These are phyloP conservation scores for Clitoria ternatea DNA, from an alignment of 306 rosid species.

Conservation along the genomic window DNA sequence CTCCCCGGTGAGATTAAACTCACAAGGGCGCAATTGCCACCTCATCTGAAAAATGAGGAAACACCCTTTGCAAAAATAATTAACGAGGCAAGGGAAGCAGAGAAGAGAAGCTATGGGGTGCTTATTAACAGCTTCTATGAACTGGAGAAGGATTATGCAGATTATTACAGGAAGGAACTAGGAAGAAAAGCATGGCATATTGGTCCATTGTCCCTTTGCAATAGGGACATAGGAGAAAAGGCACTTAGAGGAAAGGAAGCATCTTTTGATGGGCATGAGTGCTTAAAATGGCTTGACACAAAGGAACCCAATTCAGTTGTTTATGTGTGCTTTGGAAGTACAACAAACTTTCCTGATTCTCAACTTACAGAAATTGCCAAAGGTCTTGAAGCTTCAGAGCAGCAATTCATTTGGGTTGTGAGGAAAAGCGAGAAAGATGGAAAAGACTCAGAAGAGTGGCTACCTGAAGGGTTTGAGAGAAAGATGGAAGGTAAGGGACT, in stretches of 20 bases:
- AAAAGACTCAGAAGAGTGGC: constrained; percentile 15
- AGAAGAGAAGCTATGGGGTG: constrained; percentile 33
- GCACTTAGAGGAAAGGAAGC: not conserved
- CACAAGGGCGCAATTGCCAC: constrained; percentile 16
- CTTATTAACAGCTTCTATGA: constrained; percentile 32
- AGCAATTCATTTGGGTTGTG: constrained; percentile 51
- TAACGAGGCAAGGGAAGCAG: not conserved
- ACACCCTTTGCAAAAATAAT: not conserved
- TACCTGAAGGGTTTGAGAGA: constrained; percentile 40
- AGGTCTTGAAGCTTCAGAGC: constrained; percentile 45
- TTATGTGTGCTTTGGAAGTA: constrained; percentile 51
- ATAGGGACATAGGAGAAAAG: not conserved
- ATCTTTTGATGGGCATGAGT: not conserved
- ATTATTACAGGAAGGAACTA: not conserved
- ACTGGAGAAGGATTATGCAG: constrained; percentile 9
- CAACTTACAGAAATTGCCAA: constrained; percentile 52
- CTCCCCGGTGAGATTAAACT: constrained; percentile 37
- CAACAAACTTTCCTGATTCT: constrained; percentile 14
- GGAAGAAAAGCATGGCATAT: constrained; percentile 43
- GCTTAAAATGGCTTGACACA: constrained; percentile 27
- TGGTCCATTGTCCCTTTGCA: constrained; percentile 37
- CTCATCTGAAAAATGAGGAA: too few relatives aligned
- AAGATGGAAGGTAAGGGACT: constrained; percentile 36
- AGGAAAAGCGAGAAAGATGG: not conserved
- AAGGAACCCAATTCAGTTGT: constrained; percentile 39